These are phyloP conservation scores for Teunomyces tritomae DNA, from an alignment of 805 yeast species.

Conservation along the genomic window DNA sequence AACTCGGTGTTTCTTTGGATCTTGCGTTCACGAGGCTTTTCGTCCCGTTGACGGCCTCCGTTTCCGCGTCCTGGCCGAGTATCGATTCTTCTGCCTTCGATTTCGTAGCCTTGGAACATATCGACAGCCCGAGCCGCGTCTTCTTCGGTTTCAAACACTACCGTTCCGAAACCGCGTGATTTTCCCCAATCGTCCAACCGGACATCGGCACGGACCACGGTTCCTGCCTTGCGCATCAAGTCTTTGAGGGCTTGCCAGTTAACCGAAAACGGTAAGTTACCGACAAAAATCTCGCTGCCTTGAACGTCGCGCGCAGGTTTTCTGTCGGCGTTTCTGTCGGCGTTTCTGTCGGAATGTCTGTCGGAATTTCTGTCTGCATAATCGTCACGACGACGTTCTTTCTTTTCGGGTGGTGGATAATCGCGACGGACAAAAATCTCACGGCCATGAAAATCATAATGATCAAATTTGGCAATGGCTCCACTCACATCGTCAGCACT, in stretches of 20 bases:
- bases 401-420: constrained; percentile 69
- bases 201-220: constrained; percentile 80
- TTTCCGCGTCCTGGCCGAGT: constrained; percentile 64
- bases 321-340: constrained; percentile 14
- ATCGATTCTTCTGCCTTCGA: constrained; percentile 76
- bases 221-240: constrained; percentile 73
- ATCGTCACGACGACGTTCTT: constrained; percentile 10
- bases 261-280: constrained; percentile 77
- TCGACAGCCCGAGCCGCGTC: constrained; percentile 73
- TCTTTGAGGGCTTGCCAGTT: constrained; percentile 87
- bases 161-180: constrained; percentile 85
- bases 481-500: constrained; percentile 59
- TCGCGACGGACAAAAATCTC: constrained; percentile 87
- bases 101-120: constrained; percentile 61
- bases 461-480: constrained; percentile 71
- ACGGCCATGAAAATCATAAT: constrained; percentile 65
- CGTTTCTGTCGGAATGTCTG: constrained; percentile 9
- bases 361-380: background rate
- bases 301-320: constrained; percentile 15
- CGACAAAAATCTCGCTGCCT: constrained; percentile 66
- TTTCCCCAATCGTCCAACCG: constrained; percentile 64
- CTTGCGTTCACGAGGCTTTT: constrained; percentile 11
- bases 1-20: constrained; percentile 49
- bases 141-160: constrained; percentile 60
- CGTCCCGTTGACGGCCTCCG: constrained; percentile 13